These are phyloP conservation scores for Ceratocystis eucalypticola DNA, from an alignment of 2,329 filamentous ascomycete genomes.

Conservation along the genomic window DNA sequence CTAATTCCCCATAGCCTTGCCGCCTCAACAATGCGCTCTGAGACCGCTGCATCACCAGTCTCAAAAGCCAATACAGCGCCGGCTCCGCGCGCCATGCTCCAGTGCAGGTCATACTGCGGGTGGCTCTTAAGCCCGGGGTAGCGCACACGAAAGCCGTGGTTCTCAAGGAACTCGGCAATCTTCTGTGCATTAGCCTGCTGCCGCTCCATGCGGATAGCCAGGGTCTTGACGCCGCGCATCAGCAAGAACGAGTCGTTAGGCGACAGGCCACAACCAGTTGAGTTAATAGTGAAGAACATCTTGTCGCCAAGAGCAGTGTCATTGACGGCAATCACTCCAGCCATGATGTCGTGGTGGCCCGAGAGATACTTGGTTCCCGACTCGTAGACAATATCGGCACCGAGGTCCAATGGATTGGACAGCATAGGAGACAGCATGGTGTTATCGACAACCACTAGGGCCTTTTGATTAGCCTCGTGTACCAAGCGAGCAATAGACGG, in stretches of 20 bases:
- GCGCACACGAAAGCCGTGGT: constrained; percentile 81
- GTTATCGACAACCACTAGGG: constrained; percentile 88
- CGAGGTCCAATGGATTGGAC: constrained; percentile 82
- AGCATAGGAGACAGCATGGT: constrained; percentile 97
- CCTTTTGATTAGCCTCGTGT: constrained; percentile 63
- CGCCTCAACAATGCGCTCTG: constrained; percentile 86
- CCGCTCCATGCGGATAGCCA: constrained; percentile 97
- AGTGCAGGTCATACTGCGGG: constrained; percentile 91
- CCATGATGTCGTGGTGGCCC: constrained; percentile 98
- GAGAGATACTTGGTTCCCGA: constrained; percentile 96
- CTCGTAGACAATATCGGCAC: constrained; percentile 93
- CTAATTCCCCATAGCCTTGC: constrained; percentile 88
- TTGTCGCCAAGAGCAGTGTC: constrained; percentile 68
- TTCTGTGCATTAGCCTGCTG: constrained; percentile 84
- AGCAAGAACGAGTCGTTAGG: constrained; percentile 95
- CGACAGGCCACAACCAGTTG: constrained; percentile 82
- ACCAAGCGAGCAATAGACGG: constrained; percentile 60
- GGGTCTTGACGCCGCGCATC: constrained; percentile 88
- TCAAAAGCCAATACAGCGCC: constrained; percentile 94
- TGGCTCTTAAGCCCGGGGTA: constrained; percentile 91
- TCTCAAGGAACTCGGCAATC: constrained; percentile 86
- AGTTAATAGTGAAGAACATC: constrained; percentile 94
- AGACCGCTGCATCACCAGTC: constrained; percentile 71
- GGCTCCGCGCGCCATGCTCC: constrained; percentile 85
- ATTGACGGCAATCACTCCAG: constrained; percentile 87